phyloP scores from a whole-genome alignment of 2,329 filamentous ascomycete species.

The Stromatinia cepivora region DNA sequence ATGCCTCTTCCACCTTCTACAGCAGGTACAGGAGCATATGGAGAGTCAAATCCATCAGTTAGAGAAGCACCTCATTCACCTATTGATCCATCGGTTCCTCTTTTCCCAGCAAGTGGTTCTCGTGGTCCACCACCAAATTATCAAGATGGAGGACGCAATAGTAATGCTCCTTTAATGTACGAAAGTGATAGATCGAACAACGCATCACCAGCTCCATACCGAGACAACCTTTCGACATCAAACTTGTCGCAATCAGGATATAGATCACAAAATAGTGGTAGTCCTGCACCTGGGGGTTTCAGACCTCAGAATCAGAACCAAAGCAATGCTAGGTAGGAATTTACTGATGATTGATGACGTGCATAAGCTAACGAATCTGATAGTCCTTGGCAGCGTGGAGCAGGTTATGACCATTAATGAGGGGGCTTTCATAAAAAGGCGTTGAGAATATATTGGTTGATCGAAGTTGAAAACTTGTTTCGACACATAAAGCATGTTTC shows the following conservation, averaged over 20 bases:
- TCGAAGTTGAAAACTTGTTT: constrained; percentile 29
- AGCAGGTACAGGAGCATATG: constrained; percentile 33
- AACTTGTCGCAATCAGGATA: constrained; percentile 40
- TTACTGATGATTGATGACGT: neutral
- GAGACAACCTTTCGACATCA: constrained; percentile 41
- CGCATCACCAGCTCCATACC: constrained; percentile 35
- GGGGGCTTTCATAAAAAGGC: constrained; percentile 33
- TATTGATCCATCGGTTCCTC: constrained; percentile 51
- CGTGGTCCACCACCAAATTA: constrained; percentile 40
- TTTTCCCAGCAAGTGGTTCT: constrained; percentile 48
- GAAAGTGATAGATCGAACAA: constrained; percentile 24
- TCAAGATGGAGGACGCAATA: constrained; percentile 35
- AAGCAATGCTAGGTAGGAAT: constrained; percentile 50
- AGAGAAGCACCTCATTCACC: constrained; percentile 48
- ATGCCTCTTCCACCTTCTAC: constrained; percentile 40
- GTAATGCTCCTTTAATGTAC: constrained; percentile 32
- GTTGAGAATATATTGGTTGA: constrained; percentile 30
- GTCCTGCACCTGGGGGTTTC: constrained; percentile 42
- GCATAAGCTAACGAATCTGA: constrained; percentile 33
- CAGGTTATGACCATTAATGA: constrained; percentile 54
- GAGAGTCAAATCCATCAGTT: constrained; percentile 26
- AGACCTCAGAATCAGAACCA: constrained; percentile 41
- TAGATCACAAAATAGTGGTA: constrained; percentile 46
- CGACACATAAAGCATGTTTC: neutral
- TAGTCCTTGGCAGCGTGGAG: constrained; percentile 58